Evolutionary conservation across 73 alveolate genomes (phyloP).

Genomic region (Uronychia binucleata): DNA sequence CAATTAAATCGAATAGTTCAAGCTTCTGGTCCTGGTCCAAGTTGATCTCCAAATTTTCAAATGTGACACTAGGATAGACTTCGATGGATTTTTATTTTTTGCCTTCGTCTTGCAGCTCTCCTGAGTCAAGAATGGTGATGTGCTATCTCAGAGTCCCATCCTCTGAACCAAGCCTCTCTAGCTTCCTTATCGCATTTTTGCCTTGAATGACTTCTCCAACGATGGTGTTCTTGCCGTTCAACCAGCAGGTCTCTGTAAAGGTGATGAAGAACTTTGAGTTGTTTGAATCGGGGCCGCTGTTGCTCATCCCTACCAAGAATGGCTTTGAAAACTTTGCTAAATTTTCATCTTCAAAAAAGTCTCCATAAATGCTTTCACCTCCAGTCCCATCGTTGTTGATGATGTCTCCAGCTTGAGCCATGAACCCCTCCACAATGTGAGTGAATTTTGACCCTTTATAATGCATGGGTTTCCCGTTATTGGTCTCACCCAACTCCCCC

Average conservation of each 20-base stretch:
- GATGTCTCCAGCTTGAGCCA: constrained; percentile 49
- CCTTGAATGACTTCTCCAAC: constrained; percentile 63
- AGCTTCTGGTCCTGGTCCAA: too few relatives aligned
- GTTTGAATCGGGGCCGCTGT: constrained; percentile 88
- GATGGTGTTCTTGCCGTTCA: constrained; percentile 60
- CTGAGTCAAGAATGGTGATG: neutral
- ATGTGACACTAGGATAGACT: neutral
- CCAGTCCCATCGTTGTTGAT: constrained; percentile 60
- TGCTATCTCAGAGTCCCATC: neutral
- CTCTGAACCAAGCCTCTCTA: constrained; percentile 10
- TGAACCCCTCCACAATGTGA: constrained; percentile 26
- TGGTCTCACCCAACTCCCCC: constrained; percentile 44
- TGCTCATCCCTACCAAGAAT: constrained; percentile 84
- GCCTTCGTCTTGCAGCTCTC: neutral
- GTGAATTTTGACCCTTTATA: constrained; percentile 23
- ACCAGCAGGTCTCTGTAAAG: constrained; percentile 52
- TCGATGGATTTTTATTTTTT: neutral
- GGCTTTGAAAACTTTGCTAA: constrained; percentile 63
- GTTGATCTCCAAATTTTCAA: neutral
- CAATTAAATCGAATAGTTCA: too few relatives aligned
- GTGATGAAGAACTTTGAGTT: constrained; percentile 78
- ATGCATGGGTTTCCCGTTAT: neutral
- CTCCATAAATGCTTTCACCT: constrained; percentile 53
- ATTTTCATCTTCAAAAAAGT: constrained; percentile 60
- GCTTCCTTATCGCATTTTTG: neutral